phyloP scores from a whole-genome alignment of 441 rosid species.

The Pelargonium exstipulatum region DNA sequence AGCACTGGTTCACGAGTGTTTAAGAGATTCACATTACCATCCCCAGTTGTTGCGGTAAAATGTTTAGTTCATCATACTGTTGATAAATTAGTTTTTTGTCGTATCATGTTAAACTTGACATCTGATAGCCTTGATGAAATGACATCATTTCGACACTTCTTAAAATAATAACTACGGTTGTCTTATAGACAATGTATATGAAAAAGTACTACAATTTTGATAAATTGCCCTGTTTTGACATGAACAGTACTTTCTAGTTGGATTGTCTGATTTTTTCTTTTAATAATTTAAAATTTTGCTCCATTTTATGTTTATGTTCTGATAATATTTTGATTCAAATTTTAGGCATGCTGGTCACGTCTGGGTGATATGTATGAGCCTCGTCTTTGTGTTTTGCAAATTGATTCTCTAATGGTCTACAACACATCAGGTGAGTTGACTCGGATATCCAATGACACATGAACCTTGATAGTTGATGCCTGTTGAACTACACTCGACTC shows the following conservation, averaged over 20 bases:
- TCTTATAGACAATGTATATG: not conserved
- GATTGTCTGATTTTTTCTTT: not conserved
- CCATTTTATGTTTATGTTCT: conserved; percentile 11
- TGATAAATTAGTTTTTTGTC: not conserved
- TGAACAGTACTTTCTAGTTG: not conserved
- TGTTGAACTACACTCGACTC: not conserved
- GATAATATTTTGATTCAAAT: conserved; percentile 20
- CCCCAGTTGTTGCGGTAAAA: conserved; percentile 59
- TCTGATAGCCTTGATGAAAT: not conserved
- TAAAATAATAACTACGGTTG: not conserved
- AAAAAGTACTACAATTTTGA: not conserved
- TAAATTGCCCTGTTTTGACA: not conserved
- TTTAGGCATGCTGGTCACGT: conserved; percentile 89
- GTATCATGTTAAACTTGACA: not conserved
- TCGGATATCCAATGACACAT: not conserved
- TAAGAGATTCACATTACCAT: conserved; percentile 74
- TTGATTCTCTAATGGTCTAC: conserved; percentile 64
- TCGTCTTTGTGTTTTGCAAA: conserved; percentile 68
- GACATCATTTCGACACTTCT: not conserved
- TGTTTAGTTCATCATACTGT: conserved; percentile 1
- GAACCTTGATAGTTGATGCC: not conserved
- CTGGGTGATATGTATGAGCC: conserved; percentile 58
- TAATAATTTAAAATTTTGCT: not conserved
- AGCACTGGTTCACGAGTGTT: conserved; percentile 68
- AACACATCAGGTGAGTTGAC: conserved; percentile 58